Conservation (phyloP, 2,329 filamentous ascomycete species). For the Metarhizium album region DNA sequence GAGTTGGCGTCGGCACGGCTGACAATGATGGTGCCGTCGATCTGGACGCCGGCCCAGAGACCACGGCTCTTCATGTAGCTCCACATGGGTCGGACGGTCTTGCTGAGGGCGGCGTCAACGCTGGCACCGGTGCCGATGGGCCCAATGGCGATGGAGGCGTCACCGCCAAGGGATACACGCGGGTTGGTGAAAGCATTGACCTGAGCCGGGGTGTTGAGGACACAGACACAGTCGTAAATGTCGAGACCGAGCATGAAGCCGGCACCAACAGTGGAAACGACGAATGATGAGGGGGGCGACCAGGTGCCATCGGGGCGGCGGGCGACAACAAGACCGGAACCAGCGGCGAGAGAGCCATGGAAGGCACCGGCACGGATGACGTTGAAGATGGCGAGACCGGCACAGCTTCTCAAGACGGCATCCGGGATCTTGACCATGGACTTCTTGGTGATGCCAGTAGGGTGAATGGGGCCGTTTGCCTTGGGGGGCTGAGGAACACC, state of each 20-base stretch:
- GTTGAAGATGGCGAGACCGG: constrained; percentile 53
- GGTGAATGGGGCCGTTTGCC: constrained; percentile 18
- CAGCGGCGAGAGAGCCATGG: constrained; percentile 44
- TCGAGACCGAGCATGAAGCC: constrained; percentile 65
- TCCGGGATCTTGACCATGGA: constrained; percentile 27
- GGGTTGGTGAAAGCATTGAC: constrained; percentile 57
- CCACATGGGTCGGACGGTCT: constrained; percentile 51
- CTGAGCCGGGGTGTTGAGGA: constrained; percentile 60
- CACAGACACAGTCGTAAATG: constrained; percentile 66
- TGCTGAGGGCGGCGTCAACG: constrained; percentile 28
- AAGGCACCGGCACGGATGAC: constrained; percentile 49
- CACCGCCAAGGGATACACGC: constrained; percentile 57
- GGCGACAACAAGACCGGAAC: constrained; percentile 49
- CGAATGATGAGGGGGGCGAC: constrained; percentile 63
- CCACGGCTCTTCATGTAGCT: constrained; percentile 75
- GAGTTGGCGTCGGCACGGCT: constrained; percentile 70
- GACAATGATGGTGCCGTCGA: constrained; percentile 72
- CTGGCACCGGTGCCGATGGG: constrained; percentile 51
- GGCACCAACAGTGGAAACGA: constrained; percentile 58
- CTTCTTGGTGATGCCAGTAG: constrained; percentile 21
- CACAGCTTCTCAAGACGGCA: constrained; percentile 40
- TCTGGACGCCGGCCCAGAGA: constrained; percentile 65
- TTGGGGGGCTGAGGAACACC: constrained; percentile 10
- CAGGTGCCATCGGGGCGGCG: constrained; percentile 48
- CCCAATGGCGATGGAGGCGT: constrained; percentile 55